Evolutionary conservation across 306 rosid species (phyloP).

Genomic region (Inga laurina): DNA sequence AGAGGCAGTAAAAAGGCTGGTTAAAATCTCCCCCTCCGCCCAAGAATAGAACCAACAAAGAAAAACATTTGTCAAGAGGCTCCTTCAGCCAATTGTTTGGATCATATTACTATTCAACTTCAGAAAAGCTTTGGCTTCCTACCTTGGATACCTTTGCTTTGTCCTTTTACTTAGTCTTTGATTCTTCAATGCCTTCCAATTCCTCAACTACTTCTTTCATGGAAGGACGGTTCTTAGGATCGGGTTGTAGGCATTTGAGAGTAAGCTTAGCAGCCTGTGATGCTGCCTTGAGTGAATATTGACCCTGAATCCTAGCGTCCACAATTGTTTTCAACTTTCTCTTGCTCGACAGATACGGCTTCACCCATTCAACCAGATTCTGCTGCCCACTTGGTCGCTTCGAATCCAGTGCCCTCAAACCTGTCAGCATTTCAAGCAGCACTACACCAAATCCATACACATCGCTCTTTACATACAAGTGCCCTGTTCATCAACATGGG

Average conservation of each 20-base stretch:
- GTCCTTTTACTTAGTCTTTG: constrained; percentile 30
- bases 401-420: constrained; percentile 59
- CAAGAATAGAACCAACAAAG: not conserved
- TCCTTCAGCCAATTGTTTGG: not conserved
- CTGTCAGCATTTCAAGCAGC: constrained; percentile 80
- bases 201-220: constrained; percentile 71
- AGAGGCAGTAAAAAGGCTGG: constrained; percentile 2
- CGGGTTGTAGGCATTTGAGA: constrained; percentile 57
- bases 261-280: constrained; percentile 50
- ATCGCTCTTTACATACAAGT: constrained; percentile 85
- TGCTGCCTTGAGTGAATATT: constrained; percentile 66
- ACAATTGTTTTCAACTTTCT: constrained; percentile 52
- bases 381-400: constrained; percentile 51
- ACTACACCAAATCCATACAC: constrained; percentile 94
- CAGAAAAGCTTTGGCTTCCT: not conserved
- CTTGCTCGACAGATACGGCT: constrained; percentile 50
- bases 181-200: constrained; percentile 60
- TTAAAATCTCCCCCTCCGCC: constrained; percentile 13
- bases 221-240: constrained; percentile 72
- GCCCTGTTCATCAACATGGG: constrained; percentile 57
- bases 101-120: not conserved
- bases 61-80: not conserved
- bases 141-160: constrained; percentile 35
- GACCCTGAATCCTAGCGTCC: constrained; percentile 67
- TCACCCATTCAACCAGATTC: constrained; percentile 73